Evolutionary conservation across 108 stramenopile species (phyloP).

Genomic region (Seminavis robusta): DNA sequence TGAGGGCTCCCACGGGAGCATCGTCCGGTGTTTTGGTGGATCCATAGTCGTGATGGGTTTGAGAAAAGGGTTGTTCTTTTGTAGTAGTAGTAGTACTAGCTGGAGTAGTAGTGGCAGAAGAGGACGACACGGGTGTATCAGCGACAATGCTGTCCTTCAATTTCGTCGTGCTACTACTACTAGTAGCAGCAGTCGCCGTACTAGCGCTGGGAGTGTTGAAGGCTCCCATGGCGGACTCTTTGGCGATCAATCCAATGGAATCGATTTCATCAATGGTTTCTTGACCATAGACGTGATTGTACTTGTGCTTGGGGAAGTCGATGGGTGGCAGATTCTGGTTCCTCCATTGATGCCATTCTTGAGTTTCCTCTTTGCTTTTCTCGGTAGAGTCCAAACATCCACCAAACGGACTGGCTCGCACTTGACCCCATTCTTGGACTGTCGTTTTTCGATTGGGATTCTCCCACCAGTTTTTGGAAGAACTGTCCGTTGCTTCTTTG

Average conservation of each 20-base stretch:
- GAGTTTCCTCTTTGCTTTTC: slow-evolving; percentile 5
- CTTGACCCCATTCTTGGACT: slow-evolving; percentile 53
- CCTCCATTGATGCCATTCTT: slow-evolving; percentile 43
- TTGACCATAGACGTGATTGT: slow-evolving; percentile 71
- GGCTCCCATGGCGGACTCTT: not conserved
- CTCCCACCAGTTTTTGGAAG: no score
- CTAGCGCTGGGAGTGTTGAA: not conserved
- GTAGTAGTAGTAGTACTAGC: no score
- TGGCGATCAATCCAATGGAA: slow-evolving; percentile 9
- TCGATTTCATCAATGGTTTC: slow-evolving; percentile 44
- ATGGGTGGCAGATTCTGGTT: slow-evolving; percentile 27
- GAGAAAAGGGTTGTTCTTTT: not conserved
- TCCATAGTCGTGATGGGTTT: slow-evolving; percentile 50
- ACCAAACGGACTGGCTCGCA: slow-evolving; percentile 50
- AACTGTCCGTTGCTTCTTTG: no score
- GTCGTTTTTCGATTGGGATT: no score
- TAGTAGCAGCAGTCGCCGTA: not conserved
- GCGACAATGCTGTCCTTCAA: not conserved
- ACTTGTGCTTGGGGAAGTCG: slow-evolving; percentile 59
- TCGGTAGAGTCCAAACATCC: slow-evolving; percentile 30
- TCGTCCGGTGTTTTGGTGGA: slow-evolving; percentile 74
- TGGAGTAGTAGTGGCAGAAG: no score
- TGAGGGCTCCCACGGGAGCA: slow-evolving; percentile 84
- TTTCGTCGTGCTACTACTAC: slow-evolving; percentile 19
- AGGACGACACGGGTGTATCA: no score